Base-by-base conservation (phyloP, 2,329 filamentous ascomycete species). In the Neoscytalidium dimidiatum region DNA sequence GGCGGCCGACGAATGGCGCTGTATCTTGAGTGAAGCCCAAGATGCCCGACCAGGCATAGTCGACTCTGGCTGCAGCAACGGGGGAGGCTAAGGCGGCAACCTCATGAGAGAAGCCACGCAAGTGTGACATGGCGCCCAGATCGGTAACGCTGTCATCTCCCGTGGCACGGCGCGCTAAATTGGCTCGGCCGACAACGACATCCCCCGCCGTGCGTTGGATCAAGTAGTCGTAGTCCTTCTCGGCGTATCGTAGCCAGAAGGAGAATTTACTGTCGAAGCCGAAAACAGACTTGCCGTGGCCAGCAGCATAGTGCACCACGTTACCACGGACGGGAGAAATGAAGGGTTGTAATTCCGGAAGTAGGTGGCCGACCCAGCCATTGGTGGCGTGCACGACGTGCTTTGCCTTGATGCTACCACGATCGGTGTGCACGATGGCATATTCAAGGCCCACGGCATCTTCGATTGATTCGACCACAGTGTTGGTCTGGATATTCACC, bases 361-460 rank as follows among this genome's bases (percentile, higher is more conserved):
- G 49, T 5, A 74, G 66, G 35, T 68, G 68, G 1, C 69, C 64
- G 5, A 70, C 72, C 58, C 71, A 74, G 3, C 67, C 70, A 48
- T 74, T 74, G n/a, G 72, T 74, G 1, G 72, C 71, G 33, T 73
- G 68, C 0, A 75, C 52, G 9, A 74, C 33, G 35, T 71, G 69
- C 9, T 21, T 11, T 1, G 69, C 64, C 9, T 21, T 6, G 52
- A 56, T 13, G 31, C 13, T 11, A 17, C 52, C 48, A 14, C 48
- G 48, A 14, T 8, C 6, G 13, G 48, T 51, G 26, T 14, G 23
- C 23, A 51, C 48, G 26, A 13, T 13, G 26, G 23, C 11, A 26
- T 4, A n/a, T 4, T 4, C 2, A 0, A 11, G 1, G 48, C 14
- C 5, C 0, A 6, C 11, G 21, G 4, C 14, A 3, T 28, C 26